Evolutionary conservation across 306 rosid species (phyloP).

Genomic region (Quercus parvula): DNA sequence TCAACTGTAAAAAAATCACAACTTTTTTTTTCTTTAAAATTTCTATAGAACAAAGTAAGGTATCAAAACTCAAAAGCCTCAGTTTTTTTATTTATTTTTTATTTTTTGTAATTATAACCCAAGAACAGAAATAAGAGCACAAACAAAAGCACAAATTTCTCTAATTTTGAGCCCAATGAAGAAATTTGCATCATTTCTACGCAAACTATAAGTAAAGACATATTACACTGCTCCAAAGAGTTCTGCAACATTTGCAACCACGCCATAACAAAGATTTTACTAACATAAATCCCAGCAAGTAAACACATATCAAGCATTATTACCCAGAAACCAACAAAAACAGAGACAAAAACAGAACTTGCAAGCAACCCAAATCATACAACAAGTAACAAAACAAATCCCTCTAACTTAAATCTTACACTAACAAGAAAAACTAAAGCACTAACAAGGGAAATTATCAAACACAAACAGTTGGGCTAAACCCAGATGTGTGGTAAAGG

Average conservation of each 20-base stretch:
- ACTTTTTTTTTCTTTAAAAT: too few species aligned
- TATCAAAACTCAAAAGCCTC: not conserved
- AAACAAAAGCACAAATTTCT: not conserved
- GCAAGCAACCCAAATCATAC: too few species aligned
- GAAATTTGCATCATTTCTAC: not conserved
- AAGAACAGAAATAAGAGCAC: not conserved
- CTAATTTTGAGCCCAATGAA: not conserved
- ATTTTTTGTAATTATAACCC: not conserved
- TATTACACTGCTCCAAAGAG: not conserved
- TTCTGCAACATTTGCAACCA: not conserved
- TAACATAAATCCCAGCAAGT: not conserved
- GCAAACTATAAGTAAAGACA: not conserved
- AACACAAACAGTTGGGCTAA: not conserved
- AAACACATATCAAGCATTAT: not conserved
- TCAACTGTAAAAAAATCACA: not conserved
- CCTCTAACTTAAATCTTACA: too few species aligned
- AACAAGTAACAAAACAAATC: too few species aligned
- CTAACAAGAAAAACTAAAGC: not conserved
- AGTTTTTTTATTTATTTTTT: not conserved
- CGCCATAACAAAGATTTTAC: not conserved
- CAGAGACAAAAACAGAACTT: not conserved
- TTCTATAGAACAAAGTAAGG: not conserved
- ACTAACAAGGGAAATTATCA: not conserved
- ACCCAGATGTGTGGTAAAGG: not conserved
- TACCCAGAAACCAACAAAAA: not conserved